These are phyloP conservation scores for Lolium multiflorum DNA, from an alignment of 176 grass and related monocot genomes.

Conservation along the genomic window DNA sequence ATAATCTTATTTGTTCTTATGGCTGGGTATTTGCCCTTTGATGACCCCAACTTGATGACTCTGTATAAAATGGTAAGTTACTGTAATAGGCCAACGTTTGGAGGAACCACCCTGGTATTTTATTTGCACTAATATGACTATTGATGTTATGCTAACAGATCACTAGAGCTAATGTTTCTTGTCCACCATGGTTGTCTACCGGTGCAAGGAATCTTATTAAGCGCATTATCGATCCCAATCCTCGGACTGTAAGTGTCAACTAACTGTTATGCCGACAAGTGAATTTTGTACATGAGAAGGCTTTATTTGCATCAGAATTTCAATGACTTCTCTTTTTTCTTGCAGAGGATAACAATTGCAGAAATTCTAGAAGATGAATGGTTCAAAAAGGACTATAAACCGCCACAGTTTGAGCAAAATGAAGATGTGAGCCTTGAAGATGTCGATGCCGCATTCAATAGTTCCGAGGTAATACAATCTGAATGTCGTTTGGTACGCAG, in stretches of 20 bases:
- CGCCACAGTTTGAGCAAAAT: constrained; percentile 77
- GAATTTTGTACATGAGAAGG: neutral
- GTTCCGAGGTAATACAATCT: constrained; percentile 67
- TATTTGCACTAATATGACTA: constrained; percentile 3
- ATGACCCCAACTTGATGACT: constrained; percentile 66
- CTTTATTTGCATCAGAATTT: constrained; percentile 15
- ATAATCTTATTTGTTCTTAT: constrained; percentile 98
- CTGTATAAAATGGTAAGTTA: constrained; percentile 81
- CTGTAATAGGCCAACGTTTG: neutral
- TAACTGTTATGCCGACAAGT: neutral
- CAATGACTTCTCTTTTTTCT: neutral
- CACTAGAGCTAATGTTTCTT: constrained; percentile 65
- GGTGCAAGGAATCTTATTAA: constrained; percentile 84
- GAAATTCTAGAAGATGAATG: constrained; percentile 94
- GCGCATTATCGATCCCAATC: constrained; percentile 93
- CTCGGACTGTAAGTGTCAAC: constrained; percentile 65
- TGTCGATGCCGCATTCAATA: constrained; percentile 85
- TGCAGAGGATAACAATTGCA: constrained; percentile 87
- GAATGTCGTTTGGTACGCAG: neutral
- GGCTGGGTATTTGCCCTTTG: constrained; percentile 95
- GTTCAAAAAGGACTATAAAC: constrained; percentile 94
- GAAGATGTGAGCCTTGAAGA: constrained; percentile 86
- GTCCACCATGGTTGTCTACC: constrained; percentile 74
- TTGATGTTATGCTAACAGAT: constrained; percentile 58
- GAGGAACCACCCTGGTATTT: too few relatives aligned